Conservation (phyloP, 179 eudicot genomes). For the Amaranthus tricolor region DNA sequence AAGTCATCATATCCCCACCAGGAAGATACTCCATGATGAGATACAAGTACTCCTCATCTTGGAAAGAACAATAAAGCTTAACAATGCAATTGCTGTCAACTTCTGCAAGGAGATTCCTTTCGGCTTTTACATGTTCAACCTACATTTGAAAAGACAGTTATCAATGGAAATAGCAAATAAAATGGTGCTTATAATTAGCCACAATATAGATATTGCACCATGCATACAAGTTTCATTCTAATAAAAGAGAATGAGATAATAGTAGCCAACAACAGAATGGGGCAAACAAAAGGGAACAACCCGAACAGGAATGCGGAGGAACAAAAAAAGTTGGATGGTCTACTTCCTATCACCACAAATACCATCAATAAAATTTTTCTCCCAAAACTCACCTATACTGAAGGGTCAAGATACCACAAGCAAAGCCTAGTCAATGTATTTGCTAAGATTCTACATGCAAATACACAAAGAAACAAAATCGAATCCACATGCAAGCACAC, state of each 20-base stretch:
- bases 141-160: constrained; percentile 28
- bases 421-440: neutral
- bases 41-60: constrained; percentile 86
- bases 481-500: neutral
- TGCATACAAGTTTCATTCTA: neutral
- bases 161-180: neutral
- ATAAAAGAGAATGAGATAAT: neutral
- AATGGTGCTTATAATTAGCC: neutral
- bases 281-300: neutral
- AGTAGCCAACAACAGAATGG: neutral
- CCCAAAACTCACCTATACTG: neutral
- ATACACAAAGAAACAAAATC: neutral
- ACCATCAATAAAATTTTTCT: neutral
- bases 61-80: constrained; percentile 89
- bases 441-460: neutral
- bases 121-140: constrained; percentile 98
- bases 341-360: neutral
- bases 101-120: constrained; percentile 93
- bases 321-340: neutral
- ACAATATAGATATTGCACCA: neutral
- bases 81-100: constrained; percentile 97
- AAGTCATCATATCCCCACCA: constrained; percentile 98
- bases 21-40: constrained; percentile 97
- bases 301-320: neutral
- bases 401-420: neutral